Evolutionary conservation across 345 rosid genomes (phyloP).

Genomic region (Eucalyptus regnans): DNA sequence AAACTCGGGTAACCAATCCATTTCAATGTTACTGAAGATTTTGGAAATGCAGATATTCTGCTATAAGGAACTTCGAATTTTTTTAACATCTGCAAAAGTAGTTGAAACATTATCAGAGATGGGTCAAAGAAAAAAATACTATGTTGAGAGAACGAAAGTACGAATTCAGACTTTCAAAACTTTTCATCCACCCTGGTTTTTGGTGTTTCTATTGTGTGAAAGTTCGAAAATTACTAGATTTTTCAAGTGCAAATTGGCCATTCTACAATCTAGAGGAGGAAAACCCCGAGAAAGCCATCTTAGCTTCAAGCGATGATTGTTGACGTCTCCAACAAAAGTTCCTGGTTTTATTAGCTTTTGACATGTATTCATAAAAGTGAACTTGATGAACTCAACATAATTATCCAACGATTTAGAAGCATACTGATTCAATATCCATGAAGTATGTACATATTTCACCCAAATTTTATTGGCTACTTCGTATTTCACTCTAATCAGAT

Average conservation of each 20-base stretch:
- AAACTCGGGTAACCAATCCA: not conserved
- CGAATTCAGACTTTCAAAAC: not conserved
- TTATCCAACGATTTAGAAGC: not conserved
- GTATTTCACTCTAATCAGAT: no score
- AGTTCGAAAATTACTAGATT: not conserved
- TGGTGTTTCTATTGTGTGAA: not conserved
- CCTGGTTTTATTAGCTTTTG: no score
- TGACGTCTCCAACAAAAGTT: not conserved
- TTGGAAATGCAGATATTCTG: no score
- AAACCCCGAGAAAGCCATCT: no score
- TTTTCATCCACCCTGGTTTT: not conserved
- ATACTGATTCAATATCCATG: fast-evolving
- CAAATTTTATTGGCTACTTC: not conserved
- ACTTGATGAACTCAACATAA: not conserved
- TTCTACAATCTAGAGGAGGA: no score
- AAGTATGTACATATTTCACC: fast-evolving
- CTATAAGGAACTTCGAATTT: not conserved
- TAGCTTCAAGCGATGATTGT: not conserved
- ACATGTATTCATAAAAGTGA: not conserved
- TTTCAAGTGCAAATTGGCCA: no score
- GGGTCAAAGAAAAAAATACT: not conserved
- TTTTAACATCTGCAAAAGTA: not conserved
- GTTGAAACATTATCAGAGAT: fast-evolving
- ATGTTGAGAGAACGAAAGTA: not conserved
- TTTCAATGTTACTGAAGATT: not conserved